Base-by-base conservation (phyloP, 2,329 filamentous ascomycete genomes). In the Fusarium avenaceum region DNA sequence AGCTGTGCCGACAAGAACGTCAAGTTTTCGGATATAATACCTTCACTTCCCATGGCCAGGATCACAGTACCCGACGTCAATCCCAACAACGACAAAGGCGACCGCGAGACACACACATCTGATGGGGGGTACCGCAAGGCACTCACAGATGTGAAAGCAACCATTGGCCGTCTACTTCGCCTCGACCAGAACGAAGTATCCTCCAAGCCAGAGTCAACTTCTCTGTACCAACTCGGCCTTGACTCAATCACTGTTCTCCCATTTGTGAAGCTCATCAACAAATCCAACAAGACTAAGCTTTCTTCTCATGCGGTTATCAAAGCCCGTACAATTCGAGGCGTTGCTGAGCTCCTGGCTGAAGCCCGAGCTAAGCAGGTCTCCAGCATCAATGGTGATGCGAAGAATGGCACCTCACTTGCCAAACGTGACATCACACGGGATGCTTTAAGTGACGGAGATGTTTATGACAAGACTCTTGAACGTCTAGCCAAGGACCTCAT, bases 161-260 rank as follows among this genome's bases (percentile, higher is more conserved):
- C 7, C 1, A 26, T 42, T 3, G n/a, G 50, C 6, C 57, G 15
- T 14, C 35, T 66, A 2, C 10, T 66, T 0, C 46, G 48, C 9
- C 38, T 66, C 6, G 17, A 7, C 6, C 7, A 14, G 4, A 19
- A 22, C 9, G 57, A 66, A 1, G 7, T 67, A 4, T 42, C 46
- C 1, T 46, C 46, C 13, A 61, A 61, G 8, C 5, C 56, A 1
- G 49, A 50, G 14, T 39, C 63, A 1, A 61, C 63, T 3, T 67
- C 58, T 0, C 3, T 67, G 13, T 67, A 67, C 13, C 63, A 58
- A 15, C 40, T 67, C 0, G 64, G 64, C 0, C 40, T 67, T 6
- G 64, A 67, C 11, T 67, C 64, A 0, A 67, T 67, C 14, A 51
- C 47, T 1, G 48, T 59, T 3, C 52, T 67, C 5, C 64, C 63